phyloP scores from a whole-genome alignment of 2,329 filamentous ascomycete genomes.

The Epichloe brachyelytri region DNA sequence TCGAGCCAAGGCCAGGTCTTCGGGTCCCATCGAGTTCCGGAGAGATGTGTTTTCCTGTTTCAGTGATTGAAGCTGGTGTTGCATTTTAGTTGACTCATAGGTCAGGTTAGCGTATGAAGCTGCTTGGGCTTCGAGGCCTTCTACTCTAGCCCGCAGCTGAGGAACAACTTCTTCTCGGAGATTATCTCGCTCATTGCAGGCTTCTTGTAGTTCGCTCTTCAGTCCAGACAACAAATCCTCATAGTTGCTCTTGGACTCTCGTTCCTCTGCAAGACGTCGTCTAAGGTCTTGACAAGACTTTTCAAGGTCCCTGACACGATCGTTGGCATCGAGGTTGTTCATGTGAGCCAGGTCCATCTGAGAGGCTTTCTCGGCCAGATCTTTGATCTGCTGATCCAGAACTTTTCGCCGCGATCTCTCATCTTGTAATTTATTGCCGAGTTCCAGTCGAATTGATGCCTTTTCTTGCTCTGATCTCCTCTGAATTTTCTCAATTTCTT shows the following conservation, averaged over 20 bases:
- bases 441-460: slow-evolving; percentile 70
- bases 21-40: slow-evolving; percentile 23
- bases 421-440: slow-evolving; percentile 77
- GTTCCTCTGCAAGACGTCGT: slow-evolving; percentile 71
- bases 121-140: slow-evolving; percentile 65
- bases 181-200: slow-evolving; percentile 82
- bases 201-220: slow-evolving; percentile 66
- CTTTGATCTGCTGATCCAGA: slow-evolving; percentile 73
- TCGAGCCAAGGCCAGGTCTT: slow-evolving; percentile 32
- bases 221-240: slow-evolving; percentile 82
- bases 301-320: slow-evolving; percentile 66
- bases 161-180: slow-evolving; percentile 80
- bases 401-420: slow-evolving; percentile 64
- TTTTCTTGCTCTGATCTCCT: slow-evolving; percentile 83
- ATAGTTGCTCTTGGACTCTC: slow-evolving; percentile 80
- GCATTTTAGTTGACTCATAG: slow-evolving; percentile 73
- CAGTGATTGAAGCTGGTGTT: slow-evolving; percentile 69
- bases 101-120: slow-evolving; percentile 58
- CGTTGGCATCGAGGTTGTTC: slow-evolving; percentile 42
- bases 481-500: slow-evolving; percentile 72
- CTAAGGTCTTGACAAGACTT: slow-evolving; percentile 68
- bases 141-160: slow-evolving; percentile 60
- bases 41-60: slow-evolving; percentile 53
- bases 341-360: slow-evolving; percentile 43
- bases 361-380: slow-evolving; percentile 66